These are phyloP conservation scores for Sclerotinia trifoliorum DNA, from an alignment of 2,329 filamentous ascomycete genomes.

Conservation along the genomic window DNA sequence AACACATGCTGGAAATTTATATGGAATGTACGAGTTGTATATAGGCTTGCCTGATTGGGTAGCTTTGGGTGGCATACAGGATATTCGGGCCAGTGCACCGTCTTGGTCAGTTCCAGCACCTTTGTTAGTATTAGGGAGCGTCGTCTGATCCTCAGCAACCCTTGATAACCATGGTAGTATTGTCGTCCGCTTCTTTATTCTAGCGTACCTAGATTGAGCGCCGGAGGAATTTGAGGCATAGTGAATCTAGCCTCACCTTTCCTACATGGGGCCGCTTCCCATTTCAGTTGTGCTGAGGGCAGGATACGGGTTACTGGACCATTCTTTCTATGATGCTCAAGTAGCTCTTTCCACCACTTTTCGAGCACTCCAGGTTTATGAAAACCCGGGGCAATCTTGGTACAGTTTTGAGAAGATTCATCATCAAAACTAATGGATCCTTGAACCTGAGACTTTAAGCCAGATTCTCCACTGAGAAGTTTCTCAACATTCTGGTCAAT, in stretches of 20 bases:
- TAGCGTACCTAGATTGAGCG: background rate
- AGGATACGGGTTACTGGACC: background rate
- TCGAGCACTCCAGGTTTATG: background rate
- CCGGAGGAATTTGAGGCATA: conserved; percentile 4
- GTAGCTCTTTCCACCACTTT: background rate
- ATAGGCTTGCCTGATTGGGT: background rate
- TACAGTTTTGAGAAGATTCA: background rate
- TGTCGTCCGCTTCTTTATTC: background rate
- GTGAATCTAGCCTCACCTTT: background rate
- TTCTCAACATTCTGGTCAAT: background rate
- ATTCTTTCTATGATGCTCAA: background rate
- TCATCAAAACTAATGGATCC: background rate
- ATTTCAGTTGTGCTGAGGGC: background rate
- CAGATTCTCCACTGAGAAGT: background rate
- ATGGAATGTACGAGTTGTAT: background rate
- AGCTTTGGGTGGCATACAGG: background rate
- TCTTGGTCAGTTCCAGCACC: background rate
- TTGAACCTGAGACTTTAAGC: background rate
- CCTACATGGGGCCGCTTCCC: background rate
- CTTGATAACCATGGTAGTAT: conserved; percentile 2
- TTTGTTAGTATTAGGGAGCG: background rate
- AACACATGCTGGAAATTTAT: background rate
- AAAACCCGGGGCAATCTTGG: conserved; percentile 8
- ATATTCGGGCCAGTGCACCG: background rate
- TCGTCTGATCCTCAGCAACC: background rate